Evolutionary conservation across 2,329 filamentous ascomycete species (phyloP).

Genomic region (Nannizzia gypsea): DNA sequence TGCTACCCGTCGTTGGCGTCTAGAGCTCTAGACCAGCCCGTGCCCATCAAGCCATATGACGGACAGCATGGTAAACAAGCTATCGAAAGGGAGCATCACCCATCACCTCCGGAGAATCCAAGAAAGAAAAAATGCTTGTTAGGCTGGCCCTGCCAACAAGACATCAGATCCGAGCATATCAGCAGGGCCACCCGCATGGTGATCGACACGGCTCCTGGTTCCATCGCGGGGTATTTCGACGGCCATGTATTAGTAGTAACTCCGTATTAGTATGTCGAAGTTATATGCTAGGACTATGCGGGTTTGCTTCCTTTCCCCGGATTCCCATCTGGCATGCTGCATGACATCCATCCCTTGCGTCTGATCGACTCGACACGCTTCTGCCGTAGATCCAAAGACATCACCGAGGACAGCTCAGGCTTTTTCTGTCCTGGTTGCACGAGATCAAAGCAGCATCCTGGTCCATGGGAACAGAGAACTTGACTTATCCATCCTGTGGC

Average conservation of each 20-base stretch:
- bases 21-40: neutral
- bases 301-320: neutral
- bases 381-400: neutral
- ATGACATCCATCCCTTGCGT: neutral
- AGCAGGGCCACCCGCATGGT: neutral
- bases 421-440: neutral
- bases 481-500: no score
- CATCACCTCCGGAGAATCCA: no score
- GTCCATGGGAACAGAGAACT: neutral
- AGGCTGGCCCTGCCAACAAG: neutral
- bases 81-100: neutral
- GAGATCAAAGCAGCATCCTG: neutral
- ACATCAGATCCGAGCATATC: neutral
- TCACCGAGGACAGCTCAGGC: neutral
- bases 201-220: neutral
- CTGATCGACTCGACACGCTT: neutral
- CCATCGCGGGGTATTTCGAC: neutral
- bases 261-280: no score
- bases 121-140: constrained; percentile 1
- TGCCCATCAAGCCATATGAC: neutral
- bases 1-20: neutral
- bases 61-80: neutral
- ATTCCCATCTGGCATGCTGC: neutral
- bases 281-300: neutral
- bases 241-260: no score